A percentile compares a stretch with the other conserved stretches of the same genome.
These are phyloP conservation scores for Myriosclerotinia duriaeana DNA, from an alignment of 2,329 filamentous ascomycete genomes.

Conservation along the genomic window DNA sequence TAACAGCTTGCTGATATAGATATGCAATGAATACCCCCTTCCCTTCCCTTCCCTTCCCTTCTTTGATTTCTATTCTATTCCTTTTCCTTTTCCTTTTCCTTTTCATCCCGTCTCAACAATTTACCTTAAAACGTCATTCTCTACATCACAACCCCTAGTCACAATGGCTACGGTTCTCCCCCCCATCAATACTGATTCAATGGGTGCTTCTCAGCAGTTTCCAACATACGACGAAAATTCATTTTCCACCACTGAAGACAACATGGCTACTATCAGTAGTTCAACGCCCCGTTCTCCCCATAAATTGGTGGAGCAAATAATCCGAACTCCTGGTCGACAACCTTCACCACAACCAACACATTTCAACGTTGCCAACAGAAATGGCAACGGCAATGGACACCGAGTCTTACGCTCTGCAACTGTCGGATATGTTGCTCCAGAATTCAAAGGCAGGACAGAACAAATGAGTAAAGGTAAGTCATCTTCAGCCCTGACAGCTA, in stretches of 20 bases:
- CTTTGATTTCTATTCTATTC: neutral
- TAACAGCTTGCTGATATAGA: constrained; percentile 13
- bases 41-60: neutral
- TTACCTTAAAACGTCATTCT: neutral
- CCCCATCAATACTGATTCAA: constrained; percentile 24
- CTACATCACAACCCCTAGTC: constrained; percentile 10
- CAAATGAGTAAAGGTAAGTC: constrained; percentile 51
- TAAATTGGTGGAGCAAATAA: constrained; percentile 35
- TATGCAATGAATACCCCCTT: neutral
- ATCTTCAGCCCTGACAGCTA: neutral
- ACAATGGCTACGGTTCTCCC: constrained; percentile 22
- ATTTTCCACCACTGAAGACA: constrained; percentile 24
- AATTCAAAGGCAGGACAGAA: constrained; percentile 86
- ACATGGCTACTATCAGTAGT: constrained; percentile 31
- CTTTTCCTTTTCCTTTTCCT: constrained; percentile 1
- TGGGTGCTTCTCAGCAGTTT: constrained; percentile 22
- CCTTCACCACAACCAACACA: constrained; percentile 89
- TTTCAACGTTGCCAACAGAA: constrained; percentile 66
- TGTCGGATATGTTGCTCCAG: constrained; percentile 90
- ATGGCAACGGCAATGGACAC: constrained; percentile 58
- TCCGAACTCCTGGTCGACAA: constrained; percentile 36
- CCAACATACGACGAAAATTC: constrained; percentile 26
- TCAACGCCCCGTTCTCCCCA: constrained; percentile 26
- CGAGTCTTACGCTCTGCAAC: constrained; percentile 82
- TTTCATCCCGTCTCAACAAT: neutral